phyloP scores from a whole-genome alignment of 306 rosid species.

The peach (Prunus persica) region Prunus_persica_NCBIv2 NC_034014.1:2650001-2650500 shows the following conservation, averaged over 20 bases:
- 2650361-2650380: neutral
- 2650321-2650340: neutral
- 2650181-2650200: conserved; percentile 1
- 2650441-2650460: neutral
- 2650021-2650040: conserved; percentile 14
- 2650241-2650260: neutral
- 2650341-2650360: neutral
- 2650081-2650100: conserved; percentile 40
- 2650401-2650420: neutral
- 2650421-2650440: neutral
- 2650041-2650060: conserved; percentile 15
- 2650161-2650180: conserved; percentile 45
- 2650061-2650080: conserved; percentile 25
- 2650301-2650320: neutral
- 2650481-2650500: neutral
- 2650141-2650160: conserved; percentile 14
- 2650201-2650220: conserved; percentile 22
- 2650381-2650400: neutral
- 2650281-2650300: neutral
- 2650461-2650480: neutral
- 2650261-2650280: neutral
- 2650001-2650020: conserved; percentile 21
- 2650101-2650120: conserved; percentile 27
- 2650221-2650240: neutral
- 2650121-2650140: neutral